phyloP scores from a whole-genome alignment of 768 basidiomycete genomes.

The Mycena venus region DNA sequence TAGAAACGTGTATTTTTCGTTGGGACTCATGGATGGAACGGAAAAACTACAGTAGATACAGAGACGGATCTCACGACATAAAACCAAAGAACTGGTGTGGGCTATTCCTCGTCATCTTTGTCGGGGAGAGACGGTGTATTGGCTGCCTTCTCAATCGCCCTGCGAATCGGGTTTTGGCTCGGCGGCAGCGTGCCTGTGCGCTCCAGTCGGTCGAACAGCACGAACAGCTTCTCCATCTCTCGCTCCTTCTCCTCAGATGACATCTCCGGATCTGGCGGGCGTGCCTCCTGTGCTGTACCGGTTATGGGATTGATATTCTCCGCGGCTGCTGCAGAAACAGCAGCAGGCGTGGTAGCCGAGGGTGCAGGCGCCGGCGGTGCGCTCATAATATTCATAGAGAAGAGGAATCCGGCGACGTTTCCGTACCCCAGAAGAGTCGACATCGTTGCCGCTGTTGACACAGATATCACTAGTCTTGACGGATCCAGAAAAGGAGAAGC shows the following conservation, averaged over 20 bases:
- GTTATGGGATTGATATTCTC: constrained; percentile 87
- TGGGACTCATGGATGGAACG: no score
- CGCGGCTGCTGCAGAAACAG: constrained; percentile 47
- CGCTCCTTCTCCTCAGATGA: constrained; percentile 95
- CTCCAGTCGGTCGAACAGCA: constrained; percentile 93
- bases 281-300: constrained; percentile 67
- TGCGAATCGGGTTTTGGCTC: constrained; percentile 79
- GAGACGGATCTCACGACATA: no score
- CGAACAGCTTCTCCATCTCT: constrained; percentile 93
- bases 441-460: constrained; percentile 65
- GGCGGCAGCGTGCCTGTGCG: constrained; percentile 77
- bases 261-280: constrained; percentile 69
- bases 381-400: constrained; percentile 86
- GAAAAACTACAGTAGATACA: no score
- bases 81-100: not conserved
- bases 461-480: no score
- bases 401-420: constrained; percentile 94
- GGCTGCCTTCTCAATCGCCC: constrained; percentile 65
- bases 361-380: constrained; percentile 59
- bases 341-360: constrained; percentile 45
- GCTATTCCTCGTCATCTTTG: not conserved
- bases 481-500: no score
- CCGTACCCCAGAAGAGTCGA: constrained; percentile 92
- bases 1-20: no score
- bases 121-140: not conserved